Conservation (phyloP, 495 filamentous ascomycete species). For the Bacidia rubella region DNA sequence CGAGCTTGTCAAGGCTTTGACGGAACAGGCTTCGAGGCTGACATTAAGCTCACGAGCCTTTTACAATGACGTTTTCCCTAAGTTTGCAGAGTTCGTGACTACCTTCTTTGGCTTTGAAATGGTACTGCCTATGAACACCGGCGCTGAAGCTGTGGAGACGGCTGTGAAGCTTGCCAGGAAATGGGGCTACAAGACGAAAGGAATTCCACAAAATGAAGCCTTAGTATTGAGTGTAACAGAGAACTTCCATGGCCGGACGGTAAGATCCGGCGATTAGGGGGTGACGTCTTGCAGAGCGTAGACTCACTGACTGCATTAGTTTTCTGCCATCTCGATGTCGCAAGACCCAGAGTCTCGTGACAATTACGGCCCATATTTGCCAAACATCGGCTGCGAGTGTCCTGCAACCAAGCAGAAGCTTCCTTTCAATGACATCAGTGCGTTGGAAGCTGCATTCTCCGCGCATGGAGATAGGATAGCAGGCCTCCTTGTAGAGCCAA, state of each 20-base stretch:
- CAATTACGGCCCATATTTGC: constrained; percentile 93
- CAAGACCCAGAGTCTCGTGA: constrained; percentile 90
- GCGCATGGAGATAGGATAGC: constrained; percentile 73
- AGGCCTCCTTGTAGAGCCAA: constrained; percentile 92
- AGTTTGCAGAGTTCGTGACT: constrained; percentile 87
- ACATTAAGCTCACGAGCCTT: constrained; percentile 93
- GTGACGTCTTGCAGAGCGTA: background rate
- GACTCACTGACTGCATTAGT: constrained; percentile 39
- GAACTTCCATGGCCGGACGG: constrained; percentile 95
- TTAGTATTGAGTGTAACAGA: constrained; percentile 71
- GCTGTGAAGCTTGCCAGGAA: constrained; percentile 95
- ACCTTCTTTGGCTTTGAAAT: constrained; percentile 89
- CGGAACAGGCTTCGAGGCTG: constrained; percentile 78
- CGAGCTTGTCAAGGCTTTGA: constrained; percentile 77
- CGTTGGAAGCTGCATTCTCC: constrained; percentile 67
- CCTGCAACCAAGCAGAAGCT: constrained; percentile 70
- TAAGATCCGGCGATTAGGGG: constrained; percentile 20
- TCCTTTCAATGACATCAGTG: constrained; percentile 70
- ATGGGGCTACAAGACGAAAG: constrained; percentile 97
- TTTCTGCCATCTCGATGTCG: constrained; percentile 88
- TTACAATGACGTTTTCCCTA: constrained; percentile 97
- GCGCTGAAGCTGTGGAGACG: constrained; percentile 97
- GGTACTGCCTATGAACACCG: constrained; percentile 98
- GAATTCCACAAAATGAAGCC: constrained; percentile 72
- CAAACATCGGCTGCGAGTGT: constrained; percentile 64